Conservation (phyloP, 805 yeast species). For the Metschnikowia sp. region DNA sequence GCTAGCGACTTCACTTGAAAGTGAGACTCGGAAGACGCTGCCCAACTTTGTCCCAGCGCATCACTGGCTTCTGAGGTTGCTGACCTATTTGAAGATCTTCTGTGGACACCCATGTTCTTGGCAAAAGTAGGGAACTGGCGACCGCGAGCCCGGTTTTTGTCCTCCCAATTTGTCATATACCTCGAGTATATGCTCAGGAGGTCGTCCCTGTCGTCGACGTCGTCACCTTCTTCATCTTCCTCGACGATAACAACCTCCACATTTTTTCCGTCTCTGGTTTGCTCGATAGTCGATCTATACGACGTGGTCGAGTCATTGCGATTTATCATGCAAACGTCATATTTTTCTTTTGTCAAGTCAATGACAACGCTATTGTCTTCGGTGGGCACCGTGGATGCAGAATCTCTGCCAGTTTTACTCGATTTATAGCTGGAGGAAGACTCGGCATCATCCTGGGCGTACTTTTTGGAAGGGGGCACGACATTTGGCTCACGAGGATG, state of each 20-base stretch:
- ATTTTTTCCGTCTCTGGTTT: constrained; percentile 33
- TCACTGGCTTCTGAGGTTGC: constrained; percentile 14
- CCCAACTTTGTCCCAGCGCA: constrained; percentile 16
- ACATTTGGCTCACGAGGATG: neutral
- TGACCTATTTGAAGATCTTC: constrained; percentile 8
- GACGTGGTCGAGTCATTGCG: constrained; percentile 34
- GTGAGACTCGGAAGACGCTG: constrained; percentile 16
- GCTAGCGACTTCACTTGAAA: constrained; percentile 14
- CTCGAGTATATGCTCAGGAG: constrained; percentile 41
- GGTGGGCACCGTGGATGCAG: constrained; percentile 26
- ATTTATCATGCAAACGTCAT: constrained; percentile 35
- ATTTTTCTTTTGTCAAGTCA: constrained; percentile 40
- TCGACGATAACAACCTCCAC: constrained; percentile 45
- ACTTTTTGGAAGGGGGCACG: neutral
- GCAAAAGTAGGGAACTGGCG: neutral
- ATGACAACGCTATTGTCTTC: constrained; percentile 40
- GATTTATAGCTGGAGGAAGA: constrained; percentile 29
- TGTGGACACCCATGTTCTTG: neutral
- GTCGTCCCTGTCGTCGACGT: constrained; percentile 24
- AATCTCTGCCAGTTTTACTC: constrained; percentile 25
- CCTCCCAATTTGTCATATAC: constrained; percentile 24
- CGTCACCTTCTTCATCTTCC: constrained; percentile 29
- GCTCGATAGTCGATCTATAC: constrained; percentile 39
- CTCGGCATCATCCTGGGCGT: constrained; percentile 9
- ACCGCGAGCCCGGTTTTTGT: neutral